Conservation (phyloP, 2,329 filamentous ascomycete species). For the Cylindrodendrum hubeiense region DNA sequence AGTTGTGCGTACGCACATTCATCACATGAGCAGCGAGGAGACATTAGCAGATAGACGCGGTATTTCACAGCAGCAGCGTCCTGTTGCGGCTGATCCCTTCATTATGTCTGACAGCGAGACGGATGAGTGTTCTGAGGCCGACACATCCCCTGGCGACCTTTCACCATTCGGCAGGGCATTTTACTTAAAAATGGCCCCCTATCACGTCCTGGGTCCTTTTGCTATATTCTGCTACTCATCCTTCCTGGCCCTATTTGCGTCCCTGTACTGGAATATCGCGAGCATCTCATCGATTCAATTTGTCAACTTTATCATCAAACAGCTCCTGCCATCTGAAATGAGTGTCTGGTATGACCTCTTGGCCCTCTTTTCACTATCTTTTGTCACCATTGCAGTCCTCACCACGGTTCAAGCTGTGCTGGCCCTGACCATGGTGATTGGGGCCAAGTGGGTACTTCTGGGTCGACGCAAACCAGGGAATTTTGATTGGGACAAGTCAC, state of each 20-base stretch:
- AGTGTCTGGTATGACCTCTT: slow-evolving; percentile 48
- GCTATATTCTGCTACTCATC: slow-evolving; percentile 64
- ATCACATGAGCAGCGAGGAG: slow-evolving; percentile 43
- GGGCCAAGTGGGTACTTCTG: slow-evolving; percentile 64
- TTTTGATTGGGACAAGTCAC: slow-evolving; percentile 68
- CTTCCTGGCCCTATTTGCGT: slow-evolving; percentile 58
- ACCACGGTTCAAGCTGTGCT: slow-evolving; percentile 57
- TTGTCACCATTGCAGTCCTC: slow-evolving; percentile 55
- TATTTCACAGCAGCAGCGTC: slow-evolving; percentile 12
- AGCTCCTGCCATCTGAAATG: slow-evolving; percentile 38
- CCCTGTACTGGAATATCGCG: slow-evolving; percentile 64
- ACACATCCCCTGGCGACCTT: slow-evolving; percentile 27
- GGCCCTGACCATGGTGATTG: slow-evolving; percentile 58
- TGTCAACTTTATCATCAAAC: slow-evolving; percentile 50
- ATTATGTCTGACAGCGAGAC: slow-evolving; percentile 36
- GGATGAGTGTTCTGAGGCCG: slow-evolving; percentile 14
- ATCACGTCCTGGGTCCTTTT: slow-evolving; percentile 61
- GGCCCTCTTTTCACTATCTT: slow-evolving; percentile 56
- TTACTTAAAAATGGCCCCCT: slow-evolving; percentile 63
- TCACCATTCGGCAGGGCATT: slow-evolving; percentile 69
- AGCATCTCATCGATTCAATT: slow-evolving; percentile 62
- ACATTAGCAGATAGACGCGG: slow-evolving; percentile 36
- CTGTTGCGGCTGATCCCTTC: slow-evolving; percentile 16
- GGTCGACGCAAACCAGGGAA: slow-evolving; percentile 64
- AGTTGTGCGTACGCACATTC: slow-evolving; percentile 15